Percentiles rank a stretch among this genome's conserved stretches.
Evolutionary conservation across 805 yeast genomes (phyloP).

Genomic region (Kodamaea leandrae): DNA sequence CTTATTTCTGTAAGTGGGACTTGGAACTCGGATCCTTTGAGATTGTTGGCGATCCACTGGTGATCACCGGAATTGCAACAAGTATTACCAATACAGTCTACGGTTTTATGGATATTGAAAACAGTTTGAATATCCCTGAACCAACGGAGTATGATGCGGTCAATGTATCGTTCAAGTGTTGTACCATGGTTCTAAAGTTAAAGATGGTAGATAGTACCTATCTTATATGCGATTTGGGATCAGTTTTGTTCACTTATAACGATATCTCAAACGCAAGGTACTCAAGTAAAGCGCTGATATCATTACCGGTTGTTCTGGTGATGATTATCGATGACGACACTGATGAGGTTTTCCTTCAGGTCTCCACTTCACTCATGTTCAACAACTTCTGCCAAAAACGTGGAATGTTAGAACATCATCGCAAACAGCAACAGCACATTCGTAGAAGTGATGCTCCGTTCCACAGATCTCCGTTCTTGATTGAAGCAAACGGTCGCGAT

Average conservation of each 20-base stretch:
- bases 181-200: conserved; percentile 44
- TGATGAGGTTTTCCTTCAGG: conserved; percentile 26
- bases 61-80: conserved; percentile 42
- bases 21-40: conserved; percentile 60
- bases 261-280: conserved; percentile 72
- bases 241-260: conserved; percentile 45
- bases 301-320: conserved; percentile 46
- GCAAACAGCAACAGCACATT: conserved; percentile 63
- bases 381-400: conserved; percentile 59
- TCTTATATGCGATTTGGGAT: conserved; percentile 17
- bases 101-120: conserved; percentile 73
- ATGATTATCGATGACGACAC: conserved; percentile 22
- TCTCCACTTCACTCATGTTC: conserved; percentile 54
- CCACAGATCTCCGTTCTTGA: conserved; percentile 72
- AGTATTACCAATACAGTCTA: conserved; percentile 51
- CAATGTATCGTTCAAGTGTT: conserved; percentile 55
- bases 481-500: conserved; percentile 51
- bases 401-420: conserved; percentile 44
- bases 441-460: conserved; percentile 76
- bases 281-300: conserved; percentile 50
- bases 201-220: conserved; percentile 21
- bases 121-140: conserved; percentile 57
- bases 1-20: conserved; percentile 90
- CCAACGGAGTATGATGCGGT: conserved; percentile 68
- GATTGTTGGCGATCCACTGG: conserved; percentile 49